These are phyloP conservation scores for Diplotaxis tenuifolia DNA, from an alignment of 345 rosid genomes.

Conservation along the genomic window DNA sequence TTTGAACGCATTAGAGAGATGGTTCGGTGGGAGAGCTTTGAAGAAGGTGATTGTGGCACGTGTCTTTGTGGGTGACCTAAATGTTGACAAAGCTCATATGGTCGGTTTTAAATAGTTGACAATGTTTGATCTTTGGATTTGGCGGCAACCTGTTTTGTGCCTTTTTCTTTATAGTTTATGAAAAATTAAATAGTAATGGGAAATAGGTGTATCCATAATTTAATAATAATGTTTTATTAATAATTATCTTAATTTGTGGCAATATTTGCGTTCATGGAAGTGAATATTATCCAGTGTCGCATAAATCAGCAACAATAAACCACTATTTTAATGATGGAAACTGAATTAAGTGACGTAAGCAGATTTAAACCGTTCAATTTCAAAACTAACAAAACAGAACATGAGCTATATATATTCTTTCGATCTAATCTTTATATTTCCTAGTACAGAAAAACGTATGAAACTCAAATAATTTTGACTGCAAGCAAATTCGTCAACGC, in stretches of 20 bases:
- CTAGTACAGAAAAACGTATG: not conserved
- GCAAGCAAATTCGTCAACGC: not conserved
- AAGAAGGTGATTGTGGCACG: conserved; percentile 34
- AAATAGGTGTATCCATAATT: not conserved
- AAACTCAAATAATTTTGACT: not conserved
- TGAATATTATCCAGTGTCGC: not conserved
- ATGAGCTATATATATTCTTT: not conserved
- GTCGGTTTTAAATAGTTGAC: conserved; percentile 47
- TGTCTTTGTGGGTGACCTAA: conserved; percentile 67
- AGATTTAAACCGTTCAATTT: not conserved
- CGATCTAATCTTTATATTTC: not conserved
- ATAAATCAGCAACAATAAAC: not conserved
- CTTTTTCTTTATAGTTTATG: not conserved
- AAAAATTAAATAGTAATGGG: not conserved
- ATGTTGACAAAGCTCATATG: conserved; percentile 53
- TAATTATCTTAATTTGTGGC: not conserved
- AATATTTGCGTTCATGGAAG: not conserved
- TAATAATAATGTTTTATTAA: not conserved
- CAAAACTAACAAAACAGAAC: not conserved
- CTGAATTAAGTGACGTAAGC: not conserved
- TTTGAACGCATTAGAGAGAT: conserved; percentile 21
- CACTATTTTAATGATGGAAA: not conserved
- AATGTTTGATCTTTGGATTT: conserved; percentile 12
- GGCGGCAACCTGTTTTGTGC: conserved; percentile 17
- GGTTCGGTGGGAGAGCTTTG: conserved; percentile 12